These are phyloP conservation scores for Pestalotiopsis sp. DNA, from an alignment of 2,329 filamentous ascomycete species.

Conservation along the genomic window DNA sequence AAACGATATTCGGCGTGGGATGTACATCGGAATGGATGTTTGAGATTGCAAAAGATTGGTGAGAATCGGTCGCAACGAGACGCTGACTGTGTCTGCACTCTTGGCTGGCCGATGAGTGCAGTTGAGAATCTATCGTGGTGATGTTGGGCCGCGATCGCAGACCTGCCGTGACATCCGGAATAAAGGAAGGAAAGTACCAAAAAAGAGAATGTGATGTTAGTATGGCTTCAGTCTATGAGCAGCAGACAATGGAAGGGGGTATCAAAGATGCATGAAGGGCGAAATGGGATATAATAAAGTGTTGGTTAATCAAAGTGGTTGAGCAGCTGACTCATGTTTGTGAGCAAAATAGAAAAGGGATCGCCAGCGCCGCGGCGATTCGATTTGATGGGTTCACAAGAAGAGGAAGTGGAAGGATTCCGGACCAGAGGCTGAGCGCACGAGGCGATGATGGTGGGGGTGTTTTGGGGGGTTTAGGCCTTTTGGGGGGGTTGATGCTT, in stretches of 20 bases:
- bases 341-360: background rate
- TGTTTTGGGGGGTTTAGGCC: background rate
- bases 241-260: background rate
- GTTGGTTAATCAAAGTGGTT: background rate
- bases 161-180: background rate
- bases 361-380: constrained; percentile 5
- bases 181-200: background rate
- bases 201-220: background rate
- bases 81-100: background rate
- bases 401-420: constrained; percentile 1
- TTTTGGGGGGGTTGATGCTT: too few species aligned
- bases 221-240: constrained; percentile 11
- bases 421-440: constrained; percentile 2
- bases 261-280: background rate
- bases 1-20: constrained; percentile 48
- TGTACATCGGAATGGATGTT: constrained; percentile 40
- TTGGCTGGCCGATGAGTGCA: background rate
- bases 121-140: background rate
- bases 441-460: constrained; percentile 7
- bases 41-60: background rate
- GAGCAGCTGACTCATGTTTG: background rate
- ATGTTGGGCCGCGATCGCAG: background rate
- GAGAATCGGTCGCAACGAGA: background rate
- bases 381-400: background rate
- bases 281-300: background rate